These are phyloP conservation scores for Talaromyces proteolyticus DNA, from an alignment of 495 filamentous ascomycete genomes.

Conservation along the genomic window DNA sequence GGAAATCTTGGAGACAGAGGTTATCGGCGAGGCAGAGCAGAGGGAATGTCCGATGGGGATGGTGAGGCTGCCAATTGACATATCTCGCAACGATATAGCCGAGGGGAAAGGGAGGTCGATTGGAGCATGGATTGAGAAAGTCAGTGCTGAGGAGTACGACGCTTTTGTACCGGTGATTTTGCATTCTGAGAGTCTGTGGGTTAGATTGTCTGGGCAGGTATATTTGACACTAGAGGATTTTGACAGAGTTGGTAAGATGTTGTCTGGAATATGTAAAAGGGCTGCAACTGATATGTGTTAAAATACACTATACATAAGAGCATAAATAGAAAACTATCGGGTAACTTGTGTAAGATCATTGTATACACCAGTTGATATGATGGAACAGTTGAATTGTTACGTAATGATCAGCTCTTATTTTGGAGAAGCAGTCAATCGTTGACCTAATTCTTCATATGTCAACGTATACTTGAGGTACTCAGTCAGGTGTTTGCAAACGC, in stretches of 20 bases:
- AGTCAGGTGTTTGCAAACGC: no score
- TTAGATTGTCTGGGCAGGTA: constrained; percentile 65
- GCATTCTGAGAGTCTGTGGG: constrained; percentile 54
- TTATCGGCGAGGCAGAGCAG: constrained; percentile 34
- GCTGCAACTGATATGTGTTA: constrained; percentile 10
- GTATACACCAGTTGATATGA: no score
- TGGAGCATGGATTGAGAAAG: constrained; percentile 49
- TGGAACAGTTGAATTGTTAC: no score
- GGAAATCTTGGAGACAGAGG: constrained; percentile 53
- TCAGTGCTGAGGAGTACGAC: constrained; percentile 48
- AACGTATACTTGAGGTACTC: no score
- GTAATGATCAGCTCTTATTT: no score
- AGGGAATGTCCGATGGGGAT: constrained; percentile 50
- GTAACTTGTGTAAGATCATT: no score
- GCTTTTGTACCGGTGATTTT: constrained; percentile 58
- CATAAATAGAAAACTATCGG: no score
- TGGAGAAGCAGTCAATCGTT: no score
- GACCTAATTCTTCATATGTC: no score
- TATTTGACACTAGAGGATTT: constrained; percentile 71
- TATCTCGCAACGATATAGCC: constrained; percentile 19
- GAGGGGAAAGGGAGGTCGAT: constrained; percentile 21
- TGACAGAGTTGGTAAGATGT: constrained; percentile 50
- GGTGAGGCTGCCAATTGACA: constrained; percentile 54
- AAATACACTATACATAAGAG: not conserved
- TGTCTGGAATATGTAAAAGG: constrained; percentile 53